phyloP scores from a whole-genome alignment of 2,329 filamentous ascomycete species.

The Fusarium incarnatum region DNA sequence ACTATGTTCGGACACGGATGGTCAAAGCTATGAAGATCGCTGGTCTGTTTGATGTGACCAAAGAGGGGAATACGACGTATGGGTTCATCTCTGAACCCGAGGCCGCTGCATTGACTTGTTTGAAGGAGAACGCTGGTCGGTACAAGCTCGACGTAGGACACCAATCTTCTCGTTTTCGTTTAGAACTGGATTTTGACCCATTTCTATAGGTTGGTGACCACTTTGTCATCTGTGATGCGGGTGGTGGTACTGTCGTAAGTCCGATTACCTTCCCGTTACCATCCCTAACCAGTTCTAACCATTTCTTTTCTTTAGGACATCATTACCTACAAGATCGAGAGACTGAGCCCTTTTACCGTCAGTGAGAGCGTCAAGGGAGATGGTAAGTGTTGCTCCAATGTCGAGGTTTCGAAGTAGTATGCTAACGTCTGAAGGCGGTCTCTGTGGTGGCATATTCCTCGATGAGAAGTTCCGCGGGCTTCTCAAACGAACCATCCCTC shows the following conservation, averaged over 20 bases:
- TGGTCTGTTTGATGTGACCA: slow-evolving; percentile 50
- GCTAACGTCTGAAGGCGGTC: slow-evolving; percentile 43
- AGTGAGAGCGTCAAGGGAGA: slow-evolving; percentile 54
- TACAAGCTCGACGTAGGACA: slow-evolving; percentile 39
- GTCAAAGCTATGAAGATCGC: slow-evolving; percentile 49
- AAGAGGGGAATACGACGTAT: slow-evolving; percentile 48
- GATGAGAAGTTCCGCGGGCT: slow-evolving; percentile 52
- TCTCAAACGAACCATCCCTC: slow-evolving; percentile 44
- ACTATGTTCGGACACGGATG: slow-evolving; percentile 55
- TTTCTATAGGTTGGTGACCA: slow-evolving; percentile 35
- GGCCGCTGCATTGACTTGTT: slow-evolving; percentile 56
- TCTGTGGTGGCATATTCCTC: slow-evolving; percentile 58
- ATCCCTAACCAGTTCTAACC: too few relatives aligned
- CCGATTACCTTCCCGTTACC: too few relatives aligned
- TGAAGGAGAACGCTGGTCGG: slow-evolving; percentile 47
- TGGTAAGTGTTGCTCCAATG: slow-evolving; percentile 39
- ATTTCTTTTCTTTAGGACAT: slow-evolving; percentile 47
- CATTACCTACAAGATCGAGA: slow-evolving; percentile 54
- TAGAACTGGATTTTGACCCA: background rate
- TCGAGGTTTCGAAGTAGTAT: background rate
- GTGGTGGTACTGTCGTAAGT: slow-evolving; percentile 53
- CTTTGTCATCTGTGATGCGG: slow-evolving; percentile 54
- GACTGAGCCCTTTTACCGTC: slow-evolving; percentile 46
- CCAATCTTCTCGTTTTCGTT: background rate
- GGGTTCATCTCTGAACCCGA: slow-evolving; percentile 59